Percentiles rank a stretch among this genome's conserved stretches.
Evolutionary conservation across 306 rosid species (phyloP).

Genomic region (Rosa lucieae): DNA sequence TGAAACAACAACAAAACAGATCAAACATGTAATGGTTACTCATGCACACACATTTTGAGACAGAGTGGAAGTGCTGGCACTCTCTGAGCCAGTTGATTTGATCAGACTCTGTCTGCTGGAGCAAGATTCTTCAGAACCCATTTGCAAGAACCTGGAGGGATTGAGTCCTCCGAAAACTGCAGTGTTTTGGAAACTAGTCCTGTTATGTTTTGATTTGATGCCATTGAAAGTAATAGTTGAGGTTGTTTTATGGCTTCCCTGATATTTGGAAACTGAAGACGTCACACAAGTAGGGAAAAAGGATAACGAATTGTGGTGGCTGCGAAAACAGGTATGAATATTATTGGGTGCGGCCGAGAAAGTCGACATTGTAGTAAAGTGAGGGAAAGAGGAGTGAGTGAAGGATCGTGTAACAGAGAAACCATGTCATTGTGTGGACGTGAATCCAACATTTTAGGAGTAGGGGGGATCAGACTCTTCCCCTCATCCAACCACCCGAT

Average conservation of each 20-base stretch:
- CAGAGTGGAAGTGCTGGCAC: conserved; percentile 47
- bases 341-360: conserved; percentile 27
- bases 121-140: conserved; percentile 33
- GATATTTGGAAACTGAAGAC: conserved; percentile 12
- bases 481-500: not conserved
- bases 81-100: conserved; percentile 47
- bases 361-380: conserved; percentile 52
- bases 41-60: conserved; percentile 33
- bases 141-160: conserved; percentile 42
- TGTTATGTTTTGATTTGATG: conserved; percentile 7
- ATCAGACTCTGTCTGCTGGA: conserved; percentile 28
- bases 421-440: conserved; percentile 19
- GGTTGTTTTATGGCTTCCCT: conserved; percentile 16
- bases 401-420: not conserved
- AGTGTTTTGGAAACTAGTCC: conserved; percentile 14
- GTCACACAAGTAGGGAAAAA: not conserved
- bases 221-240: conserved; percentile 34
- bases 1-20: not conserved
- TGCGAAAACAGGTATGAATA: conserved; percentile 29
- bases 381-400: not conserved
- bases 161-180: conserved; percentile 1
- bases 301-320: conserved; percentile 22
- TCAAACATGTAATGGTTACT: not conserved
- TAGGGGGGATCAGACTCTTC: not conserved
- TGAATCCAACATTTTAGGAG: not conserved